These are phyloP conservation scores for Sinapis alba DNA, from an alignment of 441 rosid genomes.

Conservation along the genomic window DNA sequence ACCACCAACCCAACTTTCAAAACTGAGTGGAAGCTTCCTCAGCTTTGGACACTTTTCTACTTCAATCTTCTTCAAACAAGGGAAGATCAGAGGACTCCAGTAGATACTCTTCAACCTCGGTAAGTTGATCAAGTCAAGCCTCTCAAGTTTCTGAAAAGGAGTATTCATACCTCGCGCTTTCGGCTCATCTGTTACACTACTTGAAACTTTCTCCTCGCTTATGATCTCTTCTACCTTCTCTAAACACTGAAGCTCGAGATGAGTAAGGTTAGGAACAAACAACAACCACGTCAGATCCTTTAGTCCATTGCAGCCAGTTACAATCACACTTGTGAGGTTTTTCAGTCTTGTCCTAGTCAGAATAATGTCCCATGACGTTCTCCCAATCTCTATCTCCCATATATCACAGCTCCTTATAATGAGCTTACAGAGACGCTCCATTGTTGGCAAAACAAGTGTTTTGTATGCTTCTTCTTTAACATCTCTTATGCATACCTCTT, in stretches of 20 bases:
- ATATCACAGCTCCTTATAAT: conserved; percentile 1
- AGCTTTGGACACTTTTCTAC: neutral
- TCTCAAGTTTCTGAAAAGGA: conserved; percentile 39
- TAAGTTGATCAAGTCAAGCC: neutral
- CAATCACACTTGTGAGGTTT: neutral
- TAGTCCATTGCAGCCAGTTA: conserved; percentile 2
- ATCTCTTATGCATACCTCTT: conserved; percentile 14
- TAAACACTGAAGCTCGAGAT: conserved; percentile 8
- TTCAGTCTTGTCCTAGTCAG: neutral
- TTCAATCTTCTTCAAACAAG: conserved; percentile 4
- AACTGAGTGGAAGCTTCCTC: conserved; percentile 12
- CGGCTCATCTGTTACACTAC: neutral
- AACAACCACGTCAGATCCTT: conserved; percentile 39
- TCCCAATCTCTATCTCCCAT: conserved; percentile 18
- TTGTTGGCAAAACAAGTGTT: conserved; percentile 6
- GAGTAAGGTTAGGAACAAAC: conserved; percentile 29
- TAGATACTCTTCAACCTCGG: conserved; percentile 15
- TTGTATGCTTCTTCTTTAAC: neutral
- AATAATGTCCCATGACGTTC: neutral
- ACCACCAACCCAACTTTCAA: neutral
- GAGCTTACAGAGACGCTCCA: conserved; percentile 18
- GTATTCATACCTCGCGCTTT: neutral
- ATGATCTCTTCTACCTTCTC: conserved; percentile 20
- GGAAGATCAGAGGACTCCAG: conserved; percentile 24
- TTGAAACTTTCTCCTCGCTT: conserved; percentile 3